Conservation (phyloP, 306 rosid genomes). For the Castanea sativa region DNA sequence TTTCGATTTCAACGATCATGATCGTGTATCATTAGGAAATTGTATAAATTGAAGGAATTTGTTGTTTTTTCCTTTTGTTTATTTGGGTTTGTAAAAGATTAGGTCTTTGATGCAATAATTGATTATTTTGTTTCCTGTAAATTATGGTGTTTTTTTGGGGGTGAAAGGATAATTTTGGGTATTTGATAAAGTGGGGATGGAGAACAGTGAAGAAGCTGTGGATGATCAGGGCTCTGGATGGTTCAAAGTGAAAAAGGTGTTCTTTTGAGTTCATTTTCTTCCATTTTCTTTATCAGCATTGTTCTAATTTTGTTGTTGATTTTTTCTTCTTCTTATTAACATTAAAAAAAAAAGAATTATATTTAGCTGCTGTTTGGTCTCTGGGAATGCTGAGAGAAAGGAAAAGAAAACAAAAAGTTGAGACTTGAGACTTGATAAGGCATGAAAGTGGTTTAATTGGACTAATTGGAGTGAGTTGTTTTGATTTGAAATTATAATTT, state of each 20-base stretch:
- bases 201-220: conserved; percentile 47
- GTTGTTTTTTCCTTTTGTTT: not conserved
- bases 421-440: not conserved
- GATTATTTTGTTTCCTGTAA: not conserved
- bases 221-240: conserved; percentile 98
- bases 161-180: not conserved
- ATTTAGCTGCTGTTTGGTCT: conserved; percentile 1
- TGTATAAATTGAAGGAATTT: not conserved
- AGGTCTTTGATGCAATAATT: conserved; percentile 23
- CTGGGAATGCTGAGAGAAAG: conserved; percentile 4
- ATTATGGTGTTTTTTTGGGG: not conserved
- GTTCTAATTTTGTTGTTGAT: not conserved
- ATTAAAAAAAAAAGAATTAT: not conserved
- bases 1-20: not conserved
- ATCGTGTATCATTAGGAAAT: not conserved
- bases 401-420: conserved; percentile 8
- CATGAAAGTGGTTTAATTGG: not conserved
- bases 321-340: not conserved
- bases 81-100: not conserved
- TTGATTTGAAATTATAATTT: not conserved
- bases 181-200: conserved; percentile 56
- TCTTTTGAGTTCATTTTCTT: conserved; percentile 1
- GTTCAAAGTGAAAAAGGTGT: conserved; percentile 95
- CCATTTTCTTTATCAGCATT: not conserved
- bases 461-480: not conserved